Base-by-base conservation (phyloP, 106 monocot genomes). In the Agapanthus africanus region DNA sequence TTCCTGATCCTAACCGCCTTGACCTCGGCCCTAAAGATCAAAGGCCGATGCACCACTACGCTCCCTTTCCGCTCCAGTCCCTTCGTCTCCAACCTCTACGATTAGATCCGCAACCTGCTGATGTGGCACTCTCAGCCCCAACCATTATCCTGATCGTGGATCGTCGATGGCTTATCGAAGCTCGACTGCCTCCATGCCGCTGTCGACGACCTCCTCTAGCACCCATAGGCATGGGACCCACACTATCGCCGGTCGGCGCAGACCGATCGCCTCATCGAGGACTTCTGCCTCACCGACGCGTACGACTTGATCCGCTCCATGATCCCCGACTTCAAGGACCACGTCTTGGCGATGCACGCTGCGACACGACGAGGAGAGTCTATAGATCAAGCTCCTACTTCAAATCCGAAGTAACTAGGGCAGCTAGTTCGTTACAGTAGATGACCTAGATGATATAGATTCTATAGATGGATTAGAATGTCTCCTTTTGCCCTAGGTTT, bases 11-110 rank as follows among this genome's bases (percentile, higher is more conserved):
- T 50, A 1, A n/a, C n/a, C n/a, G n/a, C n/a, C n/a, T n/a, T n/a
- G n/a, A n/a, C n/a, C n/a, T n/a, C n/a, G n/a, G n/a, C n/a, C n/a
- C n/a, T n/a, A n/a, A 56, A 56, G 56, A 60, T 44, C 52, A 56
- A 66, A 18, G 27, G 11, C 50, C 56, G 31, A 21, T 35, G 92
- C 9, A 91, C 91, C 66, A 51, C 72, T 25, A 95, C 88, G 71
- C 85, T 95, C 47, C 94, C 87, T 0, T 75, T 76, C 74, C 77
- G 82, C 31, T 80, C 82, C 71, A 82, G 85, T 70, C 85, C 91
- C 18, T 36, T 75, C 74, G 38, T 91, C 75, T 51, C 91, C 59
- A 72, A 79, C 31, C 80, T 95, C 61, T 70, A 77, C 30, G 70
- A 73, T 37, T 66, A 79, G 38, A 71, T 87, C 76, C 38, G 33